A percentile compares a stretch with the other conserved stretches of the same genome.
Evolutionary conservation across 164 flowering plant genomes (phyloP).

Genomic region (Litsea cubeba): DNA sequence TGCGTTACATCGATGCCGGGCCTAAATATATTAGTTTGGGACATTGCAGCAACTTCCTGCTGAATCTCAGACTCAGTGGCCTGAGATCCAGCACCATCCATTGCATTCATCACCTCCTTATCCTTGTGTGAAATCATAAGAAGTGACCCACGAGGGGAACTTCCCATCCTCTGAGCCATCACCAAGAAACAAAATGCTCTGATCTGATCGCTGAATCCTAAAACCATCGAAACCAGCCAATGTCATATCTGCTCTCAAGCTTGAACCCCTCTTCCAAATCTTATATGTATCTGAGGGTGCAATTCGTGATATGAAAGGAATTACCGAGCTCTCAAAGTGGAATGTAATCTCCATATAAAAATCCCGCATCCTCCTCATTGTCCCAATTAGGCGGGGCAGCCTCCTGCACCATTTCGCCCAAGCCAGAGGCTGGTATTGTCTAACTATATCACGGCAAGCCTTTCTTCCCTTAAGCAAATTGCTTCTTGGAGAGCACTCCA

Average conservation of each 20-base stretch:
- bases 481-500: constrained; percentile 96
- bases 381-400: constrained; percentile 64
- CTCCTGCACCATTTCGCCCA: constrained; percentile 95
- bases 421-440: constrained; percentile 82
- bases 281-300: constrained; percentile 91
- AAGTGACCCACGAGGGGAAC: constrained; percentile 65
- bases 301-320: constrained; percentile 78
- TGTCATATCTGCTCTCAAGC: constrained; percentile 89
- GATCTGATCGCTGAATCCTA: constrained; percentile 80
- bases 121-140: constrained; percentile 78
- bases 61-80: constrained; percentile 68
- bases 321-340: constrained; percentile 89
- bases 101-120: constrained; percentile 79
- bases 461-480: constrained; percentile 62
- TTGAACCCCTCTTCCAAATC: constrained; percentile 88
- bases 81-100: constrained; percentile 80
- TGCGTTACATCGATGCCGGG: constrained; percentile 93
- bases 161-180: constrained; percentile 88
- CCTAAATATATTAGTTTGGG: constrained; percentile 77
- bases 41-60: constrained; percentile 85
- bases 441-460: constrained; percentile 65
- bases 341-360: constrained; percentile 91
- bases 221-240: constrained; percentile 91
- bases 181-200: constrained; percentile 77
- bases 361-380: constrained; percentile 81